Base-by-base conservation (phyloP, 2,329 filamentous ascomycete genomes). In the Orbilia ellipsospora region DNA sequence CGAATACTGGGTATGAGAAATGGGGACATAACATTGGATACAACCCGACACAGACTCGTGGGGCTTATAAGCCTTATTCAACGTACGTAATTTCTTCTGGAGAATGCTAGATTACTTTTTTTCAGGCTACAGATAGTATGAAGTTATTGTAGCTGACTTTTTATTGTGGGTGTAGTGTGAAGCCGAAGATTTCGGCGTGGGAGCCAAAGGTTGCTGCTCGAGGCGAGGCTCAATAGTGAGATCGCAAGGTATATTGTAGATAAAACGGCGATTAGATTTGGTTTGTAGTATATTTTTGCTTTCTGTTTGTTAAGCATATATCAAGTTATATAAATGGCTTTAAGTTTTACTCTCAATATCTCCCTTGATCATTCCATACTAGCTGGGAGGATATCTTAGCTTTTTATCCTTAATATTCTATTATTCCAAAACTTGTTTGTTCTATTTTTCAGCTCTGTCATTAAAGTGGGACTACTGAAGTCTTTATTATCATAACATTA, bases 61-160 rank as follows among this genome's bases (percentile, higher is more conserved):
- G 88, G 73, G 94, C 93, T 48, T 99, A 90, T 86, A 96, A 92
- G 86, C 89, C 95, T 40, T 99, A 97, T 85, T 97, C 86, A 85
- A 99, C 95, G 94, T 98, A 84, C 83, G 94, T 90, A 16, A 3
- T 44, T 2, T 18, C 18, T 40, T 36, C 16, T 26, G 5, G n/a
- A 23, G 44, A 18, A 16, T 23, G 3, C 28, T n/a, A 4, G 16
- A 20, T 48, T n/a, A 6, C 3, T 1, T 7, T 7, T 31, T 48
- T 16, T n/a, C 23, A 15, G 48, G 12, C 2, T 3, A 40, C 5
- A 2, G 12, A 16, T 48, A 8, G n/a, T n/a, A 44, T 44, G 23
- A 23, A 4, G 4, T 23, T 23, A 23, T 2, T 23, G 2, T 23
- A 4, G 4, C 23, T 23, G 4, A 23, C 23, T 4, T 23, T 23